phyloP scores from a whole-genome alignment of 169 alveolate genomes.

The Cystoisospora suis region DNA sequence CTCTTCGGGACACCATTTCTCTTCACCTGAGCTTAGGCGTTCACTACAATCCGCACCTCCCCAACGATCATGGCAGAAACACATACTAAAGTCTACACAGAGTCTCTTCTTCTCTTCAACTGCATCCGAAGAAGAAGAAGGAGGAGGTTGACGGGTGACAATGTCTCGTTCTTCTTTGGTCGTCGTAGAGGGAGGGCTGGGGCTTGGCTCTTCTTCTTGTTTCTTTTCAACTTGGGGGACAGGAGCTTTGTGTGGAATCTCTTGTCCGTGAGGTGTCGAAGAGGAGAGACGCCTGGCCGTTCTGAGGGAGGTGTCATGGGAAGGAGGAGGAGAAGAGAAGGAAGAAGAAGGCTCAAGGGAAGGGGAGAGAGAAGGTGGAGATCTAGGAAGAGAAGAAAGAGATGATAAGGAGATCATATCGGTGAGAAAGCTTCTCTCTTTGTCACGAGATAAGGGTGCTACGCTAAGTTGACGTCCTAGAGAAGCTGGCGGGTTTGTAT shows the following conservation, averaged over 20 bases:
- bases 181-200: no score
- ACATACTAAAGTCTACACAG: slow-evolving; percentile 16
- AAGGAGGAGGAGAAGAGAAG: background rate
- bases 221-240: no score
- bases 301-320: background rate
- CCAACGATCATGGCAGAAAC: background rate
- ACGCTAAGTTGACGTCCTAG: no score
- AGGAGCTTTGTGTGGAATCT: no score
- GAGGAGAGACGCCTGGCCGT: background rate
- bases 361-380: background rate
- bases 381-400: background rate
- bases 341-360: background rate
- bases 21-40: background rate
- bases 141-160: background rate
- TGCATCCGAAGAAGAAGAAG: background rate
- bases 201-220: no score
- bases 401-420: background rate
- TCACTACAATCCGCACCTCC: slow-evolving; percentile 9
- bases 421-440: background rate
- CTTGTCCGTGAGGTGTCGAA: no score
- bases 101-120: background rate
- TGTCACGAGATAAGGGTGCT: background rate
- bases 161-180: no score
- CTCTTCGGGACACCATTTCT: background rate
- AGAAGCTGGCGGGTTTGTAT: no score